A percentile compares a stretch with the other conserved stretches of the same genome.
These are phyloP conservation scores for Penicillium sp. DNA, from an alignment of 2,329 filamentous ascomycete genomes.

Conservation along the genomic window DNA sequence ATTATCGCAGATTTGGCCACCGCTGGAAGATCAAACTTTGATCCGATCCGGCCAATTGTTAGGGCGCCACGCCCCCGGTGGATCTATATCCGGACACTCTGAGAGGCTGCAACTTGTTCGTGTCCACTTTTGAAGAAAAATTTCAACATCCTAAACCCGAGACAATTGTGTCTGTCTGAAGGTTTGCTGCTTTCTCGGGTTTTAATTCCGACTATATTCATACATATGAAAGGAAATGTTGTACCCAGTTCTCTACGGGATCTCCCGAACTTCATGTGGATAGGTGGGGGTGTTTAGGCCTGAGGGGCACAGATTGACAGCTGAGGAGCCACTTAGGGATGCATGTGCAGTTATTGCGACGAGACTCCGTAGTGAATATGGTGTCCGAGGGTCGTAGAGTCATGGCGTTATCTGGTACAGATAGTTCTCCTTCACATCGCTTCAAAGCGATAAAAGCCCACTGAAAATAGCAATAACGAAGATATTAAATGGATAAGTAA, in stretches of 20 bases:
- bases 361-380: background rate
- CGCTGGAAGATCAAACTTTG: slow-evolving; percentile 5
- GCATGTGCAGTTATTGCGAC: background rate
- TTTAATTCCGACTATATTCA: background rate
- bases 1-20: slow-evolving; percentile 1
- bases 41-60: background rate
- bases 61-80: background rate
- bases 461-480: background rate
- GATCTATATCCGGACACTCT: background rate
- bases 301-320: background rate
- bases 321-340: background rate
- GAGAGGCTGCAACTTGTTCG: background rate
- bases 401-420: background rate
- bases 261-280: background rate
- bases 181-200: background rate
- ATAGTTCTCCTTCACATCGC: background rate
- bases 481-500: background rate
- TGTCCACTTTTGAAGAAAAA: background rate
- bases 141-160: background rate
- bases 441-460: no score
- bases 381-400: background rate
- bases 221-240: background rate
- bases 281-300: background rate
- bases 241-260: background rate
- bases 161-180: background rate